Evolutionary conservation across 345 rosid species (phyloP), one percentile per base, ranked within the genome.

Genomic region (Alliaria petiolata): DNA sequence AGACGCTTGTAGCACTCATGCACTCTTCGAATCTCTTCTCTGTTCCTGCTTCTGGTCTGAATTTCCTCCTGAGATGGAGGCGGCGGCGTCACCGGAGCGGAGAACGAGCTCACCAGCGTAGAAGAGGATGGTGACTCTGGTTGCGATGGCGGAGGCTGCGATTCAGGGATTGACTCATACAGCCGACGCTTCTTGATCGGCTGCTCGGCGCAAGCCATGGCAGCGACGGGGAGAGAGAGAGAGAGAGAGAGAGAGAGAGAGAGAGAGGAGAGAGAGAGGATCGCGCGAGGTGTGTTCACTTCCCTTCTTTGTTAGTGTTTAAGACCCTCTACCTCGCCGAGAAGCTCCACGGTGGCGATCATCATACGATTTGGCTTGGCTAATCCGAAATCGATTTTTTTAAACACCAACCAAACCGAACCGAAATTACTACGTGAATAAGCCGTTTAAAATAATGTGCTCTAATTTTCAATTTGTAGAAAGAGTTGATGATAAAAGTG

Each of bases 131-230:
- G 62, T 14, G 78, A 66, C 13, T 81, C 73, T 47, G 39, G 65
- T 13, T 35, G 65, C 10, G 79, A 67, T 42, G 74, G 80, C 11
- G 50, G 74, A 28, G 75, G 69, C 5, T 61, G 79, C 31, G 76
- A 82, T 34, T 72, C 75, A 25, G 71, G 50, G 75, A 62, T 51
- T 62, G 81, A 54, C 55, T 89, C 93, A 79, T 80, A 22, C 25
- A 93, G 81, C 81, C 78, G 87, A 62, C 98, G 83, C 83, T 93
- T 93, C 85, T 93, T 93, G 19, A 91, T 86, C 2, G 98, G 98
- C 82, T 93, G 97, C 82, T 89, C 95, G 26, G 90, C 80, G 63
- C 89, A 87, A 22, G 25, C 25, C 25, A 22, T 22, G 25, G 25
- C 25, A 22, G 25, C 25, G 25, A 22, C 25, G 25, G 25, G 3